These are phyloP conservation scores for Hypholoma sublateritium DNA, from an alignment of 768 basidiomycete species.

Conservation along the genomic window DNA sequence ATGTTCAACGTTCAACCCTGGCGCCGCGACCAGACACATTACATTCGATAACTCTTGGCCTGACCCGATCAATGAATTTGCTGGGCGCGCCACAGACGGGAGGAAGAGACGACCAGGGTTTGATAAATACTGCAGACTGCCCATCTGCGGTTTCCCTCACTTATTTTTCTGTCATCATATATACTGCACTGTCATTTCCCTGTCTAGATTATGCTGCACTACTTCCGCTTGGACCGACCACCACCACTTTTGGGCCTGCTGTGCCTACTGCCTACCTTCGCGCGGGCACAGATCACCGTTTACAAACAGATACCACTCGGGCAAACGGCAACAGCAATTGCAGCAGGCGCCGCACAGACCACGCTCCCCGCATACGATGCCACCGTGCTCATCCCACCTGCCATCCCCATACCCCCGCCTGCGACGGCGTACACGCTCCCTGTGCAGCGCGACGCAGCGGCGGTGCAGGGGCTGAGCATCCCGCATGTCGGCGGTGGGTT, in stretches of 20 bases:
- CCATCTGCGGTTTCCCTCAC: too few relatives aligned
- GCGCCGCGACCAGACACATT: too few relatives aligned
- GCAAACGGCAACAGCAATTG: slow-evolving; percentile 14
- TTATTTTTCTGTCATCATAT: too few relatives aligned
- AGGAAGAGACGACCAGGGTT: too few relatives aligned
- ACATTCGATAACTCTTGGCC: too few relatives aligned
- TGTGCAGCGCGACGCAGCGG: slow-evolving; percentile 33
- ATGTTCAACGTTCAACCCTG: too few relatives aligned
- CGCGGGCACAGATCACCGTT: slow-evolving; percentile 24
- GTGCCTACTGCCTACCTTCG: neutral
- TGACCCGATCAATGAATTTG: too few relatives aligned
- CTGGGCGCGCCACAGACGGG: too few relatives aligned
- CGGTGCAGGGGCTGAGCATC: slow-evolving; percentile 36
- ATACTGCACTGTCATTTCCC: too few relatives aligned
- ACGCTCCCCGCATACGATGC: slow-evolving; percentile 49
- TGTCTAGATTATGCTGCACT: neutral
- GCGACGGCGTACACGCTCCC: slow-evolving; percentile 43
- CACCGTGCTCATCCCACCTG: slow-evolving; percentile 46
- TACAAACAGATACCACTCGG: slow-evolving; percentile 32
- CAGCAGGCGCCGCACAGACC: slow-evolving; percentile 19
- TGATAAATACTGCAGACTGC: too few relatives aligned
- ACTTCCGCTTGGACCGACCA: neutral
- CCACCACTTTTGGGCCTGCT: too few relatives aligned
- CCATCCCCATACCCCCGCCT: slow-evolving; percentile 43
- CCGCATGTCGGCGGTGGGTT: slow-evolving; percentile 45